Evolutionary conservation across 257 asterid species (phyloP), one percentile per base, ranked within the genome.

Genomic region (Plantago major): DNA sequence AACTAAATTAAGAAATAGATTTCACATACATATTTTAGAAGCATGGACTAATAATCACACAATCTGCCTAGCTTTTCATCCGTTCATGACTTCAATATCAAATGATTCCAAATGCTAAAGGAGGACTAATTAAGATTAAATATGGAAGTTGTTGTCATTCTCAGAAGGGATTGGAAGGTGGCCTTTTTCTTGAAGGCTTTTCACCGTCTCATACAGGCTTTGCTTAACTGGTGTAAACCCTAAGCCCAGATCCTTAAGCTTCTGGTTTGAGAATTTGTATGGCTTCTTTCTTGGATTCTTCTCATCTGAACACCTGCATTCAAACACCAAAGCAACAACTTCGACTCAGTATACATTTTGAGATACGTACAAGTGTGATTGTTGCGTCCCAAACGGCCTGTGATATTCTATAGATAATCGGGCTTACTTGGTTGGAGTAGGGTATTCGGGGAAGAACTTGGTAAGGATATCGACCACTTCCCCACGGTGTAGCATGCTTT

Each of bases 401-500:
- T 33, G 40, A 4, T 5, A 33, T 14, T 6, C 52, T 1, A 2
- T 14, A 14, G 19, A 22, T 53, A 28, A 28, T 2, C 30, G 46
- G 15, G 67, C 90, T 81, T 83, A 92, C 99, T 81, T 89, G 71
- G 85, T 84, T 4, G 99, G 99, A 38, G 82, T 71, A 0, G 99
- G 97, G 62, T 89, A 92, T 51, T 89, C 97, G 0, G 99, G 99
- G 66, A 89, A 89, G 68, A 86, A 79, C 65, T 89, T 89, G 61
- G 84, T 79, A 3, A 92, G 80, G 56, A 89, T 89, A 46, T 87
- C 95, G 1, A 92, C 99, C 42, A 92, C 88, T 0, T 92, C 97
- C 0, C 82, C 97, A 2, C 99, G 95, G 77, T 93, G 99, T 66
- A 93, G 97, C 43, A 83, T 90, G 22, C 94, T 81, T 77, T 89